Evolutionary conservation across 2,329 filamentous ascomycete genomes (phyloP).

Genomic region (Tolypocladium nubicola): DNA sequence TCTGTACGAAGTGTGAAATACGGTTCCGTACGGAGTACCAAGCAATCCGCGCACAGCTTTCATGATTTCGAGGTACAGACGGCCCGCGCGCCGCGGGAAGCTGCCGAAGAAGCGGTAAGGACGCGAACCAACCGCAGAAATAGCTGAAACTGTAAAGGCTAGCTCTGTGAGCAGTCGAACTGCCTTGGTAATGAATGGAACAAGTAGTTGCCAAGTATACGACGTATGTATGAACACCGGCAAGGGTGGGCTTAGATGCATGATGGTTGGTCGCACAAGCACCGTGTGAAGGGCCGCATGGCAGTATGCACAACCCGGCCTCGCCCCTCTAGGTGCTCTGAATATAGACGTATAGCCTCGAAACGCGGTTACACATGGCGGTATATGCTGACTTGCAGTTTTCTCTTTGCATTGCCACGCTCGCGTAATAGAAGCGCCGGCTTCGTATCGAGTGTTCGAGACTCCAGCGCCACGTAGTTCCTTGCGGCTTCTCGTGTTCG

Average conservation of each 20-base stretch:
- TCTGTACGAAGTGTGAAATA: background rate
- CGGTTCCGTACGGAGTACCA: background rate
- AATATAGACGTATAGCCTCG: background rate
- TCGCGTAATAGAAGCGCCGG: background rate
- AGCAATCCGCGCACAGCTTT: background rate
- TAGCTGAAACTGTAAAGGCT: background rate
- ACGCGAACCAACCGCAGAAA: background rate
- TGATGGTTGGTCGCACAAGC: background rate
- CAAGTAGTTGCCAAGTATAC: background rate
- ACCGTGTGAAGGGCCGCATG: background rate
- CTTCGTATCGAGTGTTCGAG: background rate
- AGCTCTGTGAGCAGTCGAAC: background rate
- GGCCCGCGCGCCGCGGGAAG: background rate
- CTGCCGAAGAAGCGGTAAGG: conserved; percentile 3
- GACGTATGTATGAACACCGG: background rate
- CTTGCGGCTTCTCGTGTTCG: background rate
- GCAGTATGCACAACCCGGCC: background rate
- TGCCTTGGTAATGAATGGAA: background rate
- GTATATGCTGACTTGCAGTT: background rate
- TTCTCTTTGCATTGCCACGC: background rate
- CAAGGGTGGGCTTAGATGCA: background rate
- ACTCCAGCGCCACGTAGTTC: background rate
- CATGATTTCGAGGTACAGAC: background rate
- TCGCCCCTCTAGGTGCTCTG: background rate
- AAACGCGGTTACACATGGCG: background rate